These are phyloP conservation scores for Cercospora nicotianae DNA, from an alignment of 2,329 filamentous ascomycete genomes.

Conservation along the genomic window DNA sequence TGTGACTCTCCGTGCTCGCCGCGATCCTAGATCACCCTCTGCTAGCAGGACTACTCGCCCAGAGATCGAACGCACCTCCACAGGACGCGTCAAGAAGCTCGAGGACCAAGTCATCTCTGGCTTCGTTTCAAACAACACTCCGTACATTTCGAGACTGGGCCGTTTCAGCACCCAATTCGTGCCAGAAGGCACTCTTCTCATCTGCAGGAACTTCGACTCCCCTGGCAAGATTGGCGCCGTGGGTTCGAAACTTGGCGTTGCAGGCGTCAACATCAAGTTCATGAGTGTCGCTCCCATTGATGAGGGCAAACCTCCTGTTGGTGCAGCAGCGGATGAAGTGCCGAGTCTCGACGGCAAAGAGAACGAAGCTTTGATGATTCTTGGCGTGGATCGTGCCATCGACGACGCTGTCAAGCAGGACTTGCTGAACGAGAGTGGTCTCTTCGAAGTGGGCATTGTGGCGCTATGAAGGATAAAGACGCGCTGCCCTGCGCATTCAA, in stretches of 20 bases:
- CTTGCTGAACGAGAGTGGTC: constrained; percentile 52
- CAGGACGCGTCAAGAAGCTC: constrained; percentile 30
- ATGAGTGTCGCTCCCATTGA: constrained; percentile 70
- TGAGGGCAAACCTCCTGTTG: constrained; percentile 35
- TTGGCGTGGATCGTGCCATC: constrained; percentile 69
- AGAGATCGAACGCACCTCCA: constrained; percentile 14
- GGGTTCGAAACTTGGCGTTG: constrained; percentile 66
- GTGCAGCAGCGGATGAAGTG: constrained; percentile 19
- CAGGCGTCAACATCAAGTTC: constrained; percentile 74
- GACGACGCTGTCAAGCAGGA: constrained; percentile 55
- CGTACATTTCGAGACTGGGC: constrained; percentile 71
- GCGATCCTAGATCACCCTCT: constrained; percentile 37
- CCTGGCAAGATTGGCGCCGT: constrained; percentile 82
- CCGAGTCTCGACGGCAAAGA: constrained; percentile 31
- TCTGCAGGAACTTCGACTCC: constrained; percentile 77
- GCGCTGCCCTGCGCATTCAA: not conserved
- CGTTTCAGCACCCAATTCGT: constrained; percentile 72
- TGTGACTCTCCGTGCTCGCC: constrained; percentile 64
- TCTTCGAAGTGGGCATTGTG: constrained; percentile 56
- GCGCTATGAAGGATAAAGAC: constrained; percentile 28
- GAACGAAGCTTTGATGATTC: constrained; percentile 78
- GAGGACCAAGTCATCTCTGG: constrained; percentile 62
- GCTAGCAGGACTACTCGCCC: constrained; percentile 23
- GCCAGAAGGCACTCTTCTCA: constrained; percentile 71
- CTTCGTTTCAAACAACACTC: constrained; percentile 62